Percentiles rank a stretch among this genome's conserved stretches.
These are phyloP conservation scores for Paecilomyces dactylethromorphus DNA, from an alignment of 2,329 filamentous ascomycete species.

Conservation along the genomic window DNA sequence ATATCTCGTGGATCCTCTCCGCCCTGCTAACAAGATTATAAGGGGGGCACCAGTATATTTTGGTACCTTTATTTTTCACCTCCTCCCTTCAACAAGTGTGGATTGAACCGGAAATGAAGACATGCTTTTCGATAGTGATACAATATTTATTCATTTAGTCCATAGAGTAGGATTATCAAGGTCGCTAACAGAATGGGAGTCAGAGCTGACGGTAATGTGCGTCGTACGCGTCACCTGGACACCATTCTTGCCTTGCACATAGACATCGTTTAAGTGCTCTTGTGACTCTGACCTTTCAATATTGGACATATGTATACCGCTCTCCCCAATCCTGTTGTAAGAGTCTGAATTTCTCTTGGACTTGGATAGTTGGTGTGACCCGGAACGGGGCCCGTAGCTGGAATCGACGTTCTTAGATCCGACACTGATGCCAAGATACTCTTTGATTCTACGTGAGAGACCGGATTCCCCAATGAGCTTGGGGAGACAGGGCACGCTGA, in stretches of 20 bases:
- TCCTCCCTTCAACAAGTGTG: no score
- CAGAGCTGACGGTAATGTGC: not conserved
- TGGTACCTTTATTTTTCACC: no score
- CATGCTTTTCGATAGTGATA: no score
- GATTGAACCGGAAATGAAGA: no score
- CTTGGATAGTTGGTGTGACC: not conserved
- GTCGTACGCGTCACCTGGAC: not conserved
- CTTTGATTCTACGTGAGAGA: not conserved
- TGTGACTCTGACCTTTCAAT: not conserved
- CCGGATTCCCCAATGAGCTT: constrained; percentile 27
- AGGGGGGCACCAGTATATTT: no score
- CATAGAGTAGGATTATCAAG: not conserved
- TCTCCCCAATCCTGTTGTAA: not conserved
- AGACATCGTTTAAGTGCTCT: not conserved
- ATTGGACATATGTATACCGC: not conserved
- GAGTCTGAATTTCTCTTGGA: not conserved
- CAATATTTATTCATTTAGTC: not conserved
- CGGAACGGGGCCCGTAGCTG: not conserved
- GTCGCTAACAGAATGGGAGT: not conserved
- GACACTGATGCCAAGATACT: not conserved
- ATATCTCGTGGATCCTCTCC: no score
- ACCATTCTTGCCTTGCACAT: not conserved
- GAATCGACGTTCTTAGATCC: not conserved
- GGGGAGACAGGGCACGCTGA: constrained; percentile 33
- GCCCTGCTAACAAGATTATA: no score